Percentiles rank a stretch among this genome's conserved stretches.
Evolutionary conservation across 2,329 filamentous ascomycete species (phyloP).

Genomic region (Neurospora sp.): DNA sequence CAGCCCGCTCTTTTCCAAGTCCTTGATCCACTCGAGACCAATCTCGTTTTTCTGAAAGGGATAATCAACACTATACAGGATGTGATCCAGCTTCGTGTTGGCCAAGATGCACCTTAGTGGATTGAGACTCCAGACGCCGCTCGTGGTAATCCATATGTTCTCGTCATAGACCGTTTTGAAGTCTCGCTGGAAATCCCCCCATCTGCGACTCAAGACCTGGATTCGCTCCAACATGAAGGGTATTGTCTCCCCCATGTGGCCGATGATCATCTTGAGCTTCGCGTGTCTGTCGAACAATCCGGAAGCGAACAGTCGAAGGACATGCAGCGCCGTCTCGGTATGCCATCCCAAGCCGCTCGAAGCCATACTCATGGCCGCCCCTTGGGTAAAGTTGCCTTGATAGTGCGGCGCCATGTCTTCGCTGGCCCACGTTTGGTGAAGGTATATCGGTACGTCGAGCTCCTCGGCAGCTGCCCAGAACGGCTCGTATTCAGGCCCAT

Average conservation of each 20-base stretch:
- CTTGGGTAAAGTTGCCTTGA: constrained; percentile 21
- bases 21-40: constrained; percentile 36
- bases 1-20: constrained; percentile 38
- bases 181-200: constrained; percentile 23
- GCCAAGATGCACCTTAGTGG: constrained; percentile 34
- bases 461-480: constrained; percentile 30
- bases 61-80: constrained; percentile 49
- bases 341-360: constrained; percentile 41
- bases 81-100: constrained; percentile 36
- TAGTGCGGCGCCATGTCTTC: constrained; percentile 20
- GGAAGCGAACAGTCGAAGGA: constrained; percentile 38
- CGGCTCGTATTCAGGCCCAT: constrained; percentile 30
- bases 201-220: constrained; percentile 18
- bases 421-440: constrained; percentile 29
- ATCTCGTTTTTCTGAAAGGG: constrained; percentile 41
- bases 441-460: constrained; percentile 32
- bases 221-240: constrained; percentile 45
- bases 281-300: constrained; percentile 47
- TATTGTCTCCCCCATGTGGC: constrained; percentile 42
- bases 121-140: constrained; percentile 39
- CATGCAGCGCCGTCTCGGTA: constrained; percentile 35
- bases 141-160: constrained; percentile 49
- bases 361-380: constrained; percentile 24
- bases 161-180: constrained; percentile 42
- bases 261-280: constrained; percentile 41